Conservation (phyloP, 768 basidiomycete species). For the Hypholoma fasciculare region DNA sequence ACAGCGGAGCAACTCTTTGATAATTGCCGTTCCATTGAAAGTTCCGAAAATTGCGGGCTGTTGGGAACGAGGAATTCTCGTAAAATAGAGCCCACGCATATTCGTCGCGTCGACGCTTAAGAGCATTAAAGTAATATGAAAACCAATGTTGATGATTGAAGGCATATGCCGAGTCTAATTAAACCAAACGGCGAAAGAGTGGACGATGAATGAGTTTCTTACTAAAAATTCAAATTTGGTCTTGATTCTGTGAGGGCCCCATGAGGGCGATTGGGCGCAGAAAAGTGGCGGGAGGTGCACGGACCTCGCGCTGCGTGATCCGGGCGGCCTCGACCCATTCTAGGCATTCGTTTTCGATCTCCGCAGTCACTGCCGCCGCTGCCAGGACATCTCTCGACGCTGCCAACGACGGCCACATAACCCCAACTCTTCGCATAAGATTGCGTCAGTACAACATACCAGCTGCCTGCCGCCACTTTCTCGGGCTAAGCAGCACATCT, state of each 20-base stretch:
- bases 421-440: neutral
- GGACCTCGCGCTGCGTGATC: conserved; percentile 15
- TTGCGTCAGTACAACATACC: neutral
- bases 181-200: no score
- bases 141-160: no score
- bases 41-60: neutral
- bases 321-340: conserved; percentile 24
- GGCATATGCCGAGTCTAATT: no score
- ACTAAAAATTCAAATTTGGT: neutral
- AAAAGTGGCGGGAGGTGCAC: conserved; percentile 9
- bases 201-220: no score
- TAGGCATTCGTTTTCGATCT: conserved; percentile 29
- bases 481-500: neutral
- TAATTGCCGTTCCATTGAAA: neutral
- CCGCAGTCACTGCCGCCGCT: conserved; percentile 19
- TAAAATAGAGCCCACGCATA: no score
- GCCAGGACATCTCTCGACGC: neutral
- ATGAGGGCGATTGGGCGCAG: neutral
- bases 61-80: neutral
- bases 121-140: no score
- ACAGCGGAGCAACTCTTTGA: neutral
- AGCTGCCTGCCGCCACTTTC: neutral
- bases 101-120: no score
- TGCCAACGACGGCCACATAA: conserved; percentile 1
- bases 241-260: neutral